A percentile compares a stretch with the other conserved stretches of the same genome.
phyloP scores from a whole-genome alignment of 306 rosid species.

The Quillaja saponaria region DNA sequence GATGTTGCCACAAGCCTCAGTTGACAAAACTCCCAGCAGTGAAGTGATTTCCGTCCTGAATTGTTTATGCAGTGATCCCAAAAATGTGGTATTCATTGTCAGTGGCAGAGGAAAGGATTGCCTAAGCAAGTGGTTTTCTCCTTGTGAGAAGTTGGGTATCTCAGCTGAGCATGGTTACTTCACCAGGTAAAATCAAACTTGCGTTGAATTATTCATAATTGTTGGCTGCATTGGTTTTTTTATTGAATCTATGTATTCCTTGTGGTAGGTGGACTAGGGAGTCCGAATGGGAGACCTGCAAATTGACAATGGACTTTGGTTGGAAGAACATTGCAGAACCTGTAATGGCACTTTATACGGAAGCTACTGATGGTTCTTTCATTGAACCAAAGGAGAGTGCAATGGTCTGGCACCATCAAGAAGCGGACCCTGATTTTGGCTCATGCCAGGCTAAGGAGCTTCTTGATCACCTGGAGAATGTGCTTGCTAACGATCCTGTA shows the following conservation, averaged over 20 bases:
- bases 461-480: conserved; percentile 72
- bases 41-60: conserved; percentile 59
- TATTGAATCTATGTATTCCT: neutral
- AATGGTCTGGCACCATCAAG: conserved; percentile 71
- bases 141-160: conserved; percentile 60
- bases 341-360: conserved; percentile 73
- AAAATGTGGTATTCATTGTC: conserved; percentile 65
- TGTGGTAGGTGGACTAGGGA: conserved; percentile 56
- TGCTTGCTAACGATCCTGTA: conserved; percentile 74
- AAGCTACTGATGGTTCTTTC: conserved; percentile 79
- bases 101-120: conserved; percentile 71
- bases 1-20: conserved; percentile 51
- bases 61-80: conserved; percentile 57
- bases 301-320: conserved; percentile 45
- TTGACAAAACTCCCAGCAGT: conserved; percentile 50
- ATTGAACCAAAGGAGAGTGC: conserved; percentile 76
- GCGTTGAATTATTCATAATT: neutral
- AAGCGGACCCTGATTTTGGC: conserved; percentile 66
- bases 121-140: conserved; percentile 64
- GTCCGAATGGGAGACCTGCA: conserved; percentile 55
- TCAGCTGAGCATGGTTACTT: conserved; percentile 81
- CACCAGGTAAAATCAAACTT: conserved; percentile 51
- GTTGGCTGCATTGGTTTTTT: neutral
- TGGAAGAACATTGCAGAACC: conserved; percentile 66
- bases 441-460: conserved; percentile 76